A percentile compares a stretch with the other conserved stretches of the same genome.
phyloP scores from a whole-genome alignment of 2,329 filamentous ascomycete species.

The Curvularia lunata region DNA sequence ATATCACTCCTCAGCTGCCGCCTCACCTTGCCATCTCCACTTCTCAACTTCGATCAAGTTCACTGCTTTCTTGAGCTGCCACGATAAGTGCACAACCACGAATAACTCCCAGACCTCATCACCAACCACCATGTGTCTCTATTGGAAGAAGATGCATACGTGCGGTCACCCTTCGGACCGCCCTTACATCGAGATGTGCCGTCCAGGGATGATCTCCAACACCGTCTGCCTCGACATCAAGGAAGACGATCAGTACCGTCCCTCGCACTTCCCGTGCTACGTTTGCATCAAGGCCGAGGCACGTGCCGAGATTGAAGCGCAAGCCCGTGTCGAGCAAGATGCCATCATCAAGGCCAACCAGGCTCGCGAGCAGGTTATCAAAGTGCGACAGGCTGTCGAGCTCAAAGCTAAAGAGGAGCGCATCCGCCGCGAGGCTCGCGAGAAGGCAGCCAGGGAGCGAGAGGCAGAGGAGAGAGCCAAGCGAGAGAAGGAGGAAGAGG shows the following conservation, averaged over 20 bases:
- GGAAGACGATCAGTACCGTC: slow-evolving; percentile 17
- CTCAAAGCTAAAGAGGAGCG: slow-evolving; percentile 27
- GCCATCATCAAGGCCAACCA: slow-evolving; percentile 17
- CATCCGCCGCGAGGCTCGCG: slow-evolving; percentile 29
- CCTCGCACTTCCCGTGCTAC: slow-evolving; percentile 34
- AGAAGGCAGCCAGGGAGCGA: slow-evolving; percentile 31
- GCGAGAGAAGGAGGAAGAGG: slow-evolving; percentile 23
- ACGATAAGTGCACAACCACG: neutral
- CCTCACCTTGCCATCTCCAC: neutral
- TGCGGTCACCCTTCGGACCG: slow-evolving; percentile 29
- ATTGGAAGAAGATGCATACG: slow-evolving; percentile 36
- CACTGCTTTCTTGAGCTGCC: neutral
- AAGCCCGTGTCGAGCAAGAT: slow-evolving; percentile 8
- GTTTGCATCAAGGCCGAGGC: slow-evolving; percentile 28
- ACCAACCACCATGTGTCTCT: slow-evolving; percentile 32
- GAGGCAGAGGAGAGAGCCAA: slow-evolving; percentile 22
- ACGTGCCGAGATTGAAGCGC: slow-evolving; percentile 18
- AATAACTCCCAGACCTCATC: neutral
- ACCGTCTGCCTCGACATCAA: slow-evolving; percentile 27
- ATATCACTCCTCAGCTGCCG: neutral
- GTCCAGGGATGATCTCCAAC: slow-evolving; percentile 27
- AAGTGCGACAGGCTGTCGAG: slow-evolving; percentile 19
- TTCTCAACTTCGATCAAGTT: neutral
- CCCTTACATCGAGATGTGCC: slow-evolving; percentile 35
- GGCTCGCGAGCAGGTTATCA: slow-evolving; percentile 17